Evolutionary conservation across 352 stramenopile genomes (phyloP), one percentile per base, ranked within the genome.

Genomic region (Phytophthora pisi): DNA sequence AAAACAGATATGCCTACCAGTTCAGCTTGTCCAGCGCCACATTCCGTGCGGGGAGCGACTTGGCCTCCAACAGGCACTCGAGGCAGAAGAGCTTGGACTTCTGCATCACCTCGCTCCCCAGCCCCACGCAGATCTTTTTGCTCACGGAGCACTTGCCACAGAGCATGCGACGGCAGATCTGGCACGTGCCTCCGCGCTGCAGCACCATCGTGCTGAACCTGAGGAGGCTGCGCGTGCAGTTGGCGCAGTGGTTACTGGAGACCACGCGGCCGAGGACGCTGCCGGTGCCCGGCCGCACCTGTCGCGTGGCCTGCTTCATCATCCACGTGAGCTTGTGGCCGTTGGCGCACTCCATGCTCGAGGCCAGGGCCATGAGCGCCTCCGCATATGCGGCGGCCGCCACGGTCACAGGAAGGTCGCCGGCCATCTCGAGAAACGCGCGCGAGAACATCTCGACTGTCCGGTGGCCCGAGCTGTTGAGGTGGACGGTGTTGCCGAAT

Each of bases 51-150:
- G 70, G 59, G 9, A 78, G 9, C 13, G 78, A 64, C 66, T 88
- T 89, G 51, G 72, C 72, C 28, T 81, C 68, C 13, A 80, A 52
- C 53, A 81, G 64, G 57, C 75, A 83, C 53, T 79, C 61, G 50
- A 83, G 58, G 43, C 75, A 83, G 49, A 83, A 83, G 9, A 77
- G 30, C 50, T 78, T 66, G 5, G 60, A 70, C 49, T 79, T 76
- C 45, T 72, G 49, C 52, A 81, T 11, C 11, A 70, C 61, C 24
- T 77, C 68, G 31, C 51, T 65, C 0, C 68, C 73, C 6, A 78
- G 51, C 11, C 61, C 58, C 24, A 80, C 31, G 24, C 63, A 74
- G 26, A 83, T 77, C 60, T 78, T 80, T 57, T 81, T 83, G 53
- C 49, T 72, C 43, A 83, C 69, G 0, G 64, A 78, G 55, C 75